Evolutionary conservation across 2,329 filamentous ascomycete genomes (phyloP).

Genomic region (Aspergillus sp.): DNA sequence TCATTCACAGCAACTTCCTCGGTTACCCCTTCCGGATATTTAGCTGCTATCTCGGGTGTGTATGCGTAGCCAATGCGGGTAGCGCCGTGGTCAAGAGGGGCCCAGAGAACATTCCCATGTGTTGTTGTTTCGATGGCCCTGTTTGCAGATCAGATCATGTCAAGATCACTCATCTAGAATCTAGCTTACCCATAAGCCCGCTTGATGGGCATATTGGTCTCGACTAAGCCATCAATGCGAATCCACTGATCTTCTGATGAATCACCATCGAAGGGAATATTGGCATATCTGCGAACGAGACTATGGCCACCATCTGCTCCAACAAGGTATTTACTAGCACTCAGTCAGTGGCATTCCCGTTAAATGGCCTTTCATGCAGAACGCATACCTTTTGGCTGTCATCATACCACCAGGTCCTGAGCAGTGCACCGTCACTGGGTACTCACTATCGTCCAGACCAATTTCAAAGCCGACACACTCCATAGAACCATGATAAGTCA

Average conservation of each 20-base stretch:
- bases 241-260: conserved; percentile 9
- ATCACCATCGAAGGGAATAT: conserved; percentile 12
- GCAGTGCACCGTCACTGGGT: not conserved
- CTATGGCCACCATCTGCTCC: conserved; percentile 11
- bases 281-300: conserved; percentile 5
- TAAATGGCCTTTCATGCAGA: not conserved
- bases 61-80: conserved; percentile 14
- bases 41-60: conserved; percentile 6
- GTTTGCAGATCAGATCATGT: not conserved
- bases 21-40: not conserved
- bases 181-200: conserved; percentile 3
- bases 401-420: not conserved
- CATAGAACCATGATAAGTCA: not conserved
- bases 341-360: not conserved
- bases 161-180: too few species aligned
- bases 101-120: conserved; percentile 16
- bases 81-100: conserved; percentile 13
- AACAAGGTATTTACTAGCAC: conserved; percentile 10
- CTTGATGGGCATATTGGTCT: conserved; percentile 12
- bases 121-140: conserved; percentile 12
- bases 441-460: not conserved
- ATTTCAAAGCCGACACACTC: not conserved
- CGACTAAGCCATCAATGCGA: conserved; percentile 10
- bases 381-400: not conserved
- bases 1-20: conserved; percentile 7